Base-by-base conservation (phyloP, 108 stramenopile genomes). In the Asterionellopsis glacialis region DNA sequence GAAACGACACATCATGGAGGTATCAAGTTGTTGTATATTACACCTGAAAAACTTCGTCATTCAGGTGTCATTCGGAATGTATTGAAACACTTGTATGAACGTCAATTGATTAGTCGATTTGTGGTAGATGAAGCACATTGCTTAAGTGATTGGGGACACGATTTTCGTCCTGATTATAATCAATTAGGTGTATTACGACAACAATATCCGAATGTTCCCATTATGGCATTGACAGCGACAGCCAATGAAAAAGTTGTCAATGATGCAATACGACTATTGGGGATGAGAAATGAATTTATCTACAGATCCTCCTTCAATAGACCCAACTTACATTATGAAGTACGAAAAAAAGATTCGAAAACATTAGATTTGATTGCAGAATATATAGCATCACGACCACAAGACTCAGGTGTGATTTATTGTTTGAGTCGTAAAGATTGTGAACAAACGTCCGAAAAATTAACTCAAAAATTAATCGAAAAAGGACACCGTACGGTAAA, bases 41-140 rank as follows among this genome's bases (percentile, higher is more conserved):
- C 99, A 19, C 99, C 99, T 0, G 99, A 99, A 67, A 98, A 97
- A 67, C 65, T 97, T 38, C 60, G 73, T 1, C 79, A 82, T 57
- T 91, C 89, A 51, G 69, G 74, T 38, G 69, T 76, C 64, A 91
- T 96, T 63, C 75, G 86, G 64, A 55, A 55, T 16, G 76, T 95
- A 19, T 67, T 99, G 25, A 66, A 74, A 18, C 65, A 68, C 12
- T 74, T 98, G 19, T 59, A 75, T 54, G 57, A 77, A 16, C 65
- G 62, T 26, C 77, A 76, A 43, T 74, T 84, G 12, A 85, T 99
- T 21, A 93, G 90, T 65, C 81, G 98, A 41, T 96, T 99, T 63
- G 96, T 99, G 21, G 86, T 99, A 14, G 99, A 99, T 72, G 99
- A 99, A 70, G 98, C 97, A 7, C 97, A 99, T 67, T 96, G 95